Conservation (phyloP, 2,329 filamentous ascomycete species). For the Ambrosiella xylebori region DNA sequence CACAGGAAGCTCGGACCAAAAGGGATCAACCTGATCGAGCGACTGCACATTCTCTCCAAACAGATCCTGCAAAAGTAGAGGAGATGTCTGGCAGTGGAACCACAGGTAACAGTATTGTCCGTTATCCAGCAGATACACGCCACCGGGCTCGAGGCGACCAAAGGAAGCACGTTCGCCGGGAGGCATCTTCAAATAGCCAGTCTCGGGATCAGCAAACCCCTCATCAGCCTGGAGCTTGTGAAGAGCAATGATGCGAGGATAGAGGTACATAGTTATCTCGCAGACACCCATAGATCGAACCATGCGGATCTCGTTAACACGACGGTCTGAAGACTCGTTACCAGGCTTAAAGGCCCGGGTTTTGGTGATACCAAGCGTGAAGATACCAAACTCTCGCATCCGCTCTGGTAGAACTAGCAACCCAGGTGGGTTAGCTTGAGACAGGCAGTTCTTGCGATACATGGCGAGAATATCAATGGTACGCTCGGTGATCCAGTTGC, state of each 20-base stretch:
- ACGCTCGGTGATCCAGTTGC: conserved; percentile 70
- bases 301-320: conserved; percentile 82
- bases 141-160: conserved; percentile 74
- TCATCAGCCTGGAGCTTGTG: conserved; percentile 79
- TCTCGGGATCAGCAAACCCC: conserved; percentile 75
- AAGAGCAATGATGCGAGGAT: conserved; percentile 80
- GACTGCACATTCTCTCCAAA: conserved; percentile 55
- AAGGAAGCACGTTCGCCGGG: conserved; percentile 68
- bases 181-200: conserved; percentile 74
- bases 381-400: conserved; percentile 94
- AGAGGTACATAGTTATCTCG: conserved; percentile 82
- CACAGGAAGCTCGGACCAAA: conserved; percentile 61
- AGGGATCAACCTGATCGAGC: conserved; percentile 65
- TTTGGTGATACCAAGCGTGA: conserved; percentile 78
- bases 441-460: conserved; percentile 82
- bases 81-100: conserved; percentile 83
- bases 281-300: conserved; percentile 71
- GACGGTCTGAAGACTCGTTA: conserved; percentile 73
- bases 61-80: conserved; percentile 75
- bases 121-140: conserved; percentile 88
- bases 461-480: conserved; percentile 81
- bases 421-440: conserved; percentile 67
- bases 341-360: conserved; percentile 86
- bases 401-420: conserved; percentile 92
- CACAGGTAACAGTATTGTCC: conserved; percentile 83